Conservation (phyloP, 352 stramenopile genomes). For the Phytophthora foliorum region DNA sequence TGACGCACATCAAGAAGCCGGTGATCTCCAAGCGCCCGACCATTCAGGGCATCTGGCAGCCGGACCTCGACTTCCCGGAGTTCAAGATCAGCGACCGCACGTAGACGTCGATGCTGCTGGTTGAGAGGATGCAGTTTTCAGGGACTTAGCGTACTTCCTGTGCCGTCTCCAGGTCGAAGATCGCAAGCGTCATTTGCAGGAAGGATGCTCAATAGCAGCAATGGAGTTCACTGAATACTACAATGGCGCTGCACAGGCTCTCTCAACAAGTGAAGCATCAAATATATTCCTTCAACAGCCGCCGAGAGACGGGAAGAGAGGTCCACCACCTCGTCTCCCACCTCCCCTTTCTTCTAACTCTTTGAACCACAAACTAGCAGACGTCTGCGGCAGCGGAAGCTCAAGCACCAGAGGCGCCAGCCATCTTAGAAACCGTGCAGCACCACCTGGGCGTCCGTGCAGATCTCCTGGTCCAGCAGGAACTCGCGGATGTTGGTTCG, state of each 20-base stretch:
- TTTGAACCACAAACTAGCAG: constrained; percentile 14
- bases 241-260: constrained; percentile 20
- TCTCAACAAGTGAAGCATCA: constrained; percentile 45
- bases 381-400: constrained; percentile 18
- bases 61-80: constrained; percentile 85
- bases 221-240: constrained; percentile 8
- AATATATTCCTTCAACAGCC: constrained; percentile 54
- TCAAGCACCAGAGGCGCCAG: constrained; percentile 7
- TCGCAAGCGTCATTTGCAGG: neutral
- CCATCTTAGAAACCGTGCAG: constrained; percentile 97
- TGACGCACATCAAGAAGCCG: constrained; percentile 88
- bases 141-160: neutral
- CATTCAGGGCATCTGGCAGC: constrained; percentile 91
- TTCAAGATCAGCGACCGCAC: constrained; percentile 83
- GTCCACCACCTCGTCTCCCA: constrained; percentile 7
- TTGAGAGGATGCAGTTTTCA: constrained; percentile 1
- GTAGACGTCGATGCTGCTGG: constrained; percentile 37
- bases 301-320: constrained; percentile 21
- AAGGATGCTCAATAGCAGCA: neutral
- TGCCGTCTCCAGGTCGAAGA: neutral
- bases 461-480: constrained; percentile 99
- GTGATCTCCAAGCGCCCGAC: constrained; percentile 85
- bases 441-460: constrained; percentile 95
- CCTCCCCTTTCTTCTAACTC: constrained; percentile 29
- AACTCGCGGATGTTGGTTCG: constrained; percentile 99